Conservation (phyloP, 129 eudicot species). For the Helianthus annuus region DNA sequence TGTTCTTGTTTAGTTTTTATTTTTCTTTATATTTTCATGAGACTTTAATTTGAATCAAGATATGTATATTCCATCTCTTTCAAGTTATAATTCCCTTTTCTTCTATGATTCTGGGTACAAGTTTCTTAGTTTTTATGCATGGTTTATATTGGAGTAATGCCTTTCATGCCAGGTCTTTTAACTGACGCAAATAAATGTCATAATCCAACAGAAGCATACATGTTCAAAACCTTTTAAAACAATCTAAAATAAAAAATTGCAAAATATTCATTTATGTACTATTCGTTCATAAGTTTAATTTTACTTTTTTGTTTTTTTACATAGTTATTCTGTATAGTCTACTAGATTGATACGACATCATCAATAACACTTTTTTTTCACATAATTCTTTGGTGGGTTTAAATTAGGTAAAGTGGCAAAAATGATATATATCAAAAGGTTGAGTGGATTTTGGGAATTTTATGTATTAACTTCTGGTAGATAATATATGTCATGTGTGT, state of each 20-base stretch:
- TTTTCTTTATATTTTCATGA: slow-evolving; percentile 26
- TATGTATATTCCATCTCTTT: slow-evolving; percentile 32
- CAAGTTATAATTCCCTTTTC: slow-evolving; percentile 9
- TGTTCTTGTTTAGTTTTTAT: slow-evolving; percentile 23
- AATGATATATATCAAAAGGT: background rate
- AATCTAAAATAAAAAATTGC: background rate
- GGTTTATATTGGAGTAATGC: background rate
- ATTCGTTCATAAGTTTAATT: background rate
- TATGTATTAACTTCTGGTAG: too few species aligned
- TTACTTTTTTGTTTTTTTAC: background rate
- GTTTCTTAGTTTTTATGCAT: background rate
- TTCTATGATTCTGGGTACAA: background rate
- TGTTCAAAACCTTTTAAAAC: background rate
- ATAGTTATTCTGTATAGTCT: background rate
- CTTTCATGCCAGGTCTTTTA: background rate
- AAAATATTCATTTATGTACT: background rate
- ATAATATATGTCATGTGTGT: too few species aligned
- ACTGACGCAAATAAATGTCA: background rate
- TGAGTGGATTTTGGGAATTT: too few species aligned
- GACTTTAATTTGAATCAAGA: slow-evolving; percentile 34
- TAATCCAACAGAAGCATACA: background rate
- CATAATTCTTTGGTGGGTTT: background rate
- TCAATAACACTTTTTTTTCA: background rate
- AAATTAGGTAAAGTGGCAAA: background rate
- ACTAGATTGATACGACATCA: slow-evolving; percentile 2